Evolutionary conservation across 179 eudicot species (phyloP).

Genomic region (Corrigiola litoralis): DNA sequence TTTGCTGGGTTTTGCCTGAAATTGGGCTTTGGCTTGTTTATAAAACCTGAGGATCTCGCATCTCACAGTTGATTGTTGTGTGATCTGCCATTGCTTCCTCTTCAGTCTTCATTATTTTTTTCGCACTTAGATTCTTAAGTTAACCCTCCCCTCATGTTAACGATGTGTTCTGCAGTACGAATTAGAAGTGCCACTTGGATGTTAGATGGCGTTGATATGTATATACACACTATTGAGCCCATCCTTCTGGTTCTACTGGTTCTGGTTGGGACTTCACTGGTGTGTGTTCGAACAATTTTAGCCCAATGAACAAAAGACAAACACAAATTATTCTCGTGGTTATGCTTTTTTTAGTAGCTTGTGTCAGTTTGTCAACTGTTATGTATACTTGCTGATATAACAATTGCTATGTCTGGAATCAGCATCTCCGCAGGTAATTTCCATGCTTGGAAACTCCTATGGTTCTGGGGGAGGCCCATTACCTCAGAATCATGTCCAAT

Average conservation of each 20-base stretch:
- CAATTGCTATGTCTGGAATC: constrained; percentile 27
- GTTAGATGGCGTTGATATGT: neutral
- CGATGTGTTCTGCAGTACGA: too few relatives aligned
- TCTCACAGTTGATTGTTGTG: too few relatives aligned
- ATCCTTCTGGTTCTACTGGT: neutral
- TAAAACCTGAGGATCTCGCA: neutral
- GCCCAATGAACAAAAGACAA: neutral
- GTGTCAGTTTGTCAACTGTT: neutral
- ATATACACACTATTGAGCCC: neutral
- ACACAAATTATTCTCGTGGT: constrained; percentile 9
- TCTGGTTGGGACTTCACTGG: neutral
- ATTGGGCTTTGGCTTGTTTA: neutral
- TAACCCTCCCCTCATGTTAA: too few relatives aligned
- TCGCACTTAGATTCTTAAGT: too few relatives aligned
- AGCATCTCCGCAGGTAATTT: constrained; percentile 84
- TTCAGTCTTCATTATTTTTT: too few relatives aligned
- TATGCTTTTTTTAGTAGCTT: neutral
- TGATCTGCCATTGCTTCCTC: neutral
- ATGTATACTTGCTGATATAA: neutral
- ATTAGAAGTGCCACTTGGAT: neutral
- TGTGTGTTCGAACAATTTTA: neutral
- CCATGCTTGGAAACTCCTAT: constrained; percentile 80
- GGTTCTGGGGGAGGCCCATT: constrained; percentile 61
- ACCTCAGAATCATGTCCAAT: constrained; percentile 68
- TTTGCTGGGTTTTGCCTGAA: neutral